These are phyloP conservation scores for Melaleuca alternifolia DNA, from an alignment of 345 rosid species.

Conservation along the genomic window DNA sequence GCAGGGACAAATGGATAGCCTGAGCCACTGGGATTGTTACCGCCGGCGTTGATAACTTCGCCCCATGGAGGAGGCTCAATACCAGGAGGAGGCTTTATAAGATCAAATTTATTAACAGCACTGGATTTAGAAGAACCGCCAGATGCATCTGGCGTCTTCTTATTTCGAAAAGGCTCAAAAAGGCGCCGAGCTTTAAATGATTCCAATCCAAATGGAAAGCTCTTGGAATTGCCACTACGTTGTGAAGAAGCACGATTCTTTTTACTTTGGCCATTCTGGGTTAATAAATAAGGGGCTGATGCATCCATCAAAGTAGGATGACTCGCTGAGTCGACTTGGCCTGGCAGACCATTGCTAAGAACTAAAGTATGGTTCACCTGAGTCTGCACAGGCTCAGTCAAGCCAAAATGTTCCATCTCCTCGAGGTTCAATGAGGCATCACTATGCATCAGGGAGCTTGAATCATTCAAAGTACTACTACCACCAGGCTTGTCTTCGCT, in stretches of 20 bases:
- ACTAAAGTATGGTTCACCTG: slow-evolving; percentile 9
- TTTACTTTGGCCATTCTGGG: slow-evolving; percentile 5
- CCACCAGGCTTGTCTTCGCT: slow-evolving; percentile 6
- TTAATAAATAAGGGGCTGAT: slow-evolving; percentile 5
- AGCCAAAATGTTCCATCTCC: not conserved
- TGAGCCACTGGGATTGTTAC: not conserved
- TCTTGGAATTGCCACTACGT: not conserved
- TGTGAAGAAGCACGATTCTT: slow-evolving; percentile 11
- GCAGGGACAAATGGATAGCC: not conserved
- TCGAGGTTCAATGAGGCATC: not conserved
- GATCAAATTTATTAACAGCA: slow-evolving; percentile 1
- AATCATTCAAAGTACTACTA: slow-evolving; percentile 10
- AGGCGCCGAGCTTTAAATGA: not conserved
- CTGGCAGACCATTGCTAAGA: slow-evolving; percentile 8
- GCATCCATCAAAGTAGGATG: slow-evolving; percentile 12
- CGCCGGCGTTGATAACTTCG: not conserved
- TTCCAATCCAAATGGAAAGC: slow-evolving; percentile 4
- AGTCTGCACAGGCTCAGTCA: not conserved
- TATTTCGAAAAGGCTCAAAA: not conserved
- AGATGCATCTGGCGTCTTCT: slow-evolving; percentile 7
- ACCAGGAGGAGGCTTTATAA: slow-evolving; percentile 3
- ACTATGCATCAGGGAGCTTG: not conserved
- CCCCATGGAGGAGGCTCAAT: not conserved
- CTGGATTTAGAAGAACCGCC: slow-evolving; percentile 10
- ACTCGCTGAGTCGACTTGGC: not conserved